Evolutionary conservation across 169 alveolate species (phyloP).

Genomic region (Plasmodium vivax): DNA sequence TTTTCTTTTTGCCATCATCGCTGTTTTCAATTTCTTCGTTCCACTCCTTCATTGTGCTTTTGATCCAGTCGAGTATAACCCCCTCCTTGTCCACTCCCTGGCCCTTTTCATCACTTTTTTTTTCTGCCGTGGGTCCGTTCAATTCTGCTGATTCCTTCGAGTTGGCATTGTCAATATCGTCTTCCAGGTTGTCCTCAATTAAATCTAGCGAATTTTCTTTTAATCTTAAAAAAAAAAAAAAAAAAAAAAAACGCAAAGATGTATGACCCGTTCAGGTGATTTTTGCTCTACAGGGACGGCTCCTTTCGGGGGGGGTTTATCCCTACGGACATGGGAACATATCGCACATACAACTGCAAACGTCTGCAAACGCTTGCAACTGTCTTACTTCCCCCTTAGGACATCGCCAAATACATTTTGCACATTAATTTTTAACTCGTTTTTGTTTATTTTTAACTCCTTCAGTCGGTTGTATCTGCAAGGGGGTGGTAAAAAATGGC

Average conservation of each 20-base stretch:
- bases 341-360: background rate
- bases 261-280: background rate
- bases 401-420: conserved; percentile 74
- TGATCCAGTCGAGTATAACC: conserved; percentile 56
- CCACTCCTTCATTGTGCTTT: conserved; percentile 73
- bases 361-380: background rate
- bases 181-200: conserved; percentile 64
- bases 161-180: conserved; percentile 27
- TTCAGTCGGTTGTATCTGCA: conserved; percentile 59
- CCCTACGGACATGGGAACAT: background rate
- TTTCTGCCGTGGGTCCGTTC: background rate
- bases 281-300: background rate
- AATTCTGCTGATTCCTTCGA: conserved; percentile 13
- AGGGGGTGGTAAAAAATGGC: background rate
- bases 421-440: conserved; percentile 55
- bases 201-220: conserved; percentile 58
- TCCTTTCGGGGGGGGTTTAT: background rate
- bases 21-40: conserved; percentile 69
- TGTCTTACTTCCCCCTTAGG: conserved; percentile 60
- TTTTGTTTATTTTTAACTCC: conserved; percentile 69
- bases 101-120: conserved; percentile 28
- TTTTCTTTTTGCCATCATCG: conserved; percentile 53
- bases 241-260: background rate
- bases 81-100: conserved; percentile 38
- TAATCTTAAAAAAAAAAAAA: conserved; percentile 30